Base-by-base conservation (phyloP, 257 asterid genomes). In the Solanum sejunctum region DNA sequence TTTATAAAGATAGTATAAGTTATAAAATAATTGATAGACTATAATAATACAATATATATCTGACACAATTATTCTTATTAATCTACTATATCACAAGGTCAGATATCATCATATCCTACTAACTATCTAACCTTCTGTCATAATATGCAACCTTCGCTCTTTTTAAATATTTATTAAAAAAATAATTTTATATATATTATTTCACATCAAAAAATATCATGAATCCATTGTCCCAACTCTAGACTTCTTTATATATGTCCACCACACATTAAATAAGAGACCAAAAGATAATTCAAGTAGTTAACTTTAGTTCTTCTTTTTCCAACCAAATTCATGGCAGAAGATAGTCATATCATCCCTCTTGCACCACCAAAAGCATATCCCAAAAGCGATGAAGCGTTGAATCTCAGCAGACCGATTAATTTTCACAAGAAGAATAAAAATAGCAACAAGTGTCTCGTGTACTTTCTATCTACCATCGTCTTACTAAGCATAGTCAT, bases 381-480 rank as follows among this genome's bases (percentile, higher is more conserved):
- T 60, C 69, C 81, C 0, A 81, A 82, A 60, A 86, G 88, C 41
- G 87, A 86, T 5, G 67, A 81, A 77, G 80, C 18, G 17, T 28
- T 32, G 28, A 51, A 51, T 41, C 26, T 36, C 11, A 63, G 51
- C 10, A 21, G 43, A 21, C 55, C 85, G 15, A 9, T 12, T 2
- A 84, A 51, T 10, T n/a, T 17, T 66, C 7, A 45, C 3, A 82
- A 18, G 54, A 85, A 63, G 11, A 70, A 80, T 6, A 3, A 12
- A 41, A 83, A 47, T 28, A 86, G 87, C 87, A 85, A 86, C 89
- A 93, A 92, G 88, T 90, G 89, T 82, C 45, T 88, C 15, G 94
- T 93, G 0, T 87, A 91, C 91, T 3, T 75, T 26, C 86, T 93
- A 12, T 15, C 87, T 3, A 5, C 80, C 32, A 7, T 88, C 13